Base-by-base conservation (phyloP, 2,329 filamentous ascomycete genomes). In the Piedraia hortae region DNA sequence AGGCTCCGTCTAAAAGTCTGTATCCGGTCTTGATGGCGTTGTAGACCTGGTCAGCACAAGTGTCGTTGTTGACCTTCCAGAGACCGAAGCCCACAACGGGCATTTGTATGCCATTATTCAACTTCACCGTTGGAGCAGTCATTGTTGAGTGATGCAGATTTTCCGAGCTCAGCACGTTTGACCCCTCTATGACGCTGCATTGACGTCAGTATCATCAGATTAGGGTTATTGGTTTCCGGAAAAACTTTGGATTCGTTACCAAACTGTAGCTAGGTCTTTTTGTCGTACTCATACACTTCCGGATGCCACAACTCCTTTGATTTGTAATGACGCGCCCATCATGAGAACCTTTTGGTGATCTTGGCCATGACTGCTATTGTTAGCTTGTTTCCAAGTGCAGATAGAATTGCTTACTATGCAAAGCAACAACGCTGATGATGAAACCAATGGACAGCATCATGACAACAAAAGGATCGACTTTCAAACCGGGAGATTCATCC, bases 391-490 rank as follows among this genome's bases (percentile, higher is more conserved):
- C 10, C 13, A 3, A 16, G 3, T 16, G 12, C 16, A 5, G 10
- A 17, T 12, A 9, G 14, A 58, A n/a, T n/a, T n/a, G n/a, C 75
- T 38, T 66, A 93, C 85, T 78, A 55, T 97, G 85, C 44, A 97
- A 60, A 36, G 78, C 80, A 42, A 97, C 85, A 43, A 97, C 85
- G 43, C 73, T 85, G 56, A 97, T 91, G 51, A 97, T 97, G 52
- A 97, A 97, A 31, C 89, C 85, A 39, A 97, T 64, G 42, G 77
- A 89, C 37, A 97, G 60, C 35, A 91, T 85, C 42, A 97, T 62
- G 32, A 97, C 82, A 34, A 97, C 80, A 28, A 97, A 85, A 11
- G 85, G 85, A 48, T 97, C 85, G 33, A 97, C 85, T 58, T 91
- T 90, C 40, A 97, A 58, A 30, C 85, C 85, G 27, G 85, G 85